Percentiles rank a stretch among this genome's conserved stretches.
Evolutionary conservation across 208 protist species (phyloP).

Genomic region (Crithidia sp.): DNA sequence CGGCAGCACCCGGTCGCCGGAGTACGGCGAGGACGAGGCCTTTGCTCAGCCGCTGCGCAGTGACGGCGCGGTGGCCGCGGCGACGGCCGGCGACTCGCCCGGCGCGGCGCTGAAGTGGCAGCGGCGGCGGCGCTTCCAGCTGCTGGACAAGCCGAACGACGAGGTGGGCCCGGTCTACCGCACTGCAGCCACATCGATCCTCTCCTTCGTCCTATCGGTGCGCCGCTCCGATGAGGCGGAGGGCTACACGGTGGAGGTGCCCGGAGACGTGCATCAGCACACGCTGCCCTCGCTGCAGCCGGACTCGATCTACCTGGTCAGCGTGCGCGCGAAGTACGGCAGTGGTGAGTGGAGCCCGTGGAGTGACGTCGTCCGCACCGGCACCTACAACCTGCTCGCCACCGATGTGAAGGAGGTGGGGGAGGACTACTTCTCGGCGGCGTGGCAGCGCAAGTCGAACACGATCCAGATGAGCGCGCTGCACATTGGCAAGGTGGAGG

Average conservation of each 20-base stretch:
- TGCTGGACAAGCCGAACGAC: slow-evolving; percentile 60
- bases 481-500: slow-evolving; percentile 67
- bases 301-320: slow-evolving; percentile 73
- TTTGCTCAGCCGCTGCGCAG: neutral
- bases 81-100: slow-evolving; percentile 18
- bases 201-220: slow-evolving; percentile 56
- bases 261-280: slow-evolving; percentile 49
- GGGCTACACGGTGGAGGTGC: slow-evolving; percentile 60
- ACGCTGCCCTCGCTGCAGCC: slow-evolving; percentile 62
- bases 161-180: slow-evolving; percentile 52
- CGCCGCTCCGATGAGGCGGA: slow-evolving; percentile 52
- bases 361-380: slow-evolving; percentile 56
- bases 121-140: slow-evolving; percentile 36
- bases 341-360: slow-evolving; percentile 72
- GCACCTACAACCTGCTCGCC: slow-evolving; percentile 78
- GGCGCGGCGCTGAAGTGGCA: slow-evolving; percentile 16
- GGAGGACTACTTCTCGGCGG: slow-evolving; percentile 82
- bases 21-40: slow-evolving; percentile 5
- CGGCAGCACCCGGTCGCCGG: neutral
- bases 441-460: slow-evolving; percentile 79
- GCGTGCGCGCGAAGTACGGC: slow-evolving; percentile 79
- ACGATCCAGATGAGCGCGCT: slow-evolving; percentile 58
- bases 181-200: slow-evolving; percentile 48
- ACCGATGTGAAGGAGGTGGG: slow-evolving; percentile 69
- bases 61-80: neutral